phyloP scores from a whole-genome alignment of 1,284 basidiomycete species.

The Athelia psychrophila region DNA sequence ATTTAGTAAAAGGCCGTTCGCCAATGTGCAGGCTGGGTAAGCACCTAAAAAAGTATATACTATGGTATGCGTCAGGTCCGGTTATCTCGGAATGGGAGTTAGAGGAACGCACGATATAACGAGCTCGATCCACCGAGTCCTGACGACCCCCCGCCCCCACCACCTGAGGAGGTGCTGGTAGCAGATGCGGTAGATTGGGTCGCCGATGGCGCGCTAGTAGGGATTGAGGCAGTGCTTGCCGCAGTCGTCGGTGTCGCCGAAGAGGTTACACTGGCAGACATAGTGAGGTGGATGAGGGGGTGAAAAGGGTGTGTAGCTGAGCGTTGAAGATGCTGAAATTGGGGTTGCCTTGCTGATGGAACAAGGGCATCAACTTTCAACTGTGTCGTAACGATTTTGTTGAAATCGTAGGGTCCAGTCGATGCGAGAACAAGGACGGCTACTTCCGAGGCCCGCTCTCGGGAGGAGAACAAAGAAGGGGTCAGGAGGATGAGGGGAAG shows the following conservation, averaged over 20 bases:
- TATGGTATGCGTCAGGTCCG: conserved; percentile 10
- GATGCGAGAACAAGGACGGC: too few species aligned
- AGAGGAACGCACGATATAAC: not conserved
- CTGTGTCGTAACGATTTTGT: too few species aligned
- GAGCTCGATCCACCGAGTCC: not conserved
- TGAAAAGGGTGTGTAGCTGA: too few species aligned
- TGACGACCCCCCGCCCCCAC: not conserved
- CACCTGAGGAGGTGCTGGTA: not conserved
- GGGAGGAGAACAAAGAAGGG: too few species aligned
- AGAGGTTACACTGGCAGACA: not conserved
- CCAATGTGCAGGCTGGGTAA: not conserved
- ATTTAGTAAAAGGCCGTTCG: not conserved
- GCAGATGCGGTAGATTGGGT: too few species aligned
- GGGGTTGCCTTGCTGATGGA: too few species aligned
- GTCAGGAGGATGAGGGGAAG: too few species aligned
- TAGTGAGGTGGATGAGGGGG: too few species aligned
- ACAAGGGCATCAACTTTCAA: too few species aligned
- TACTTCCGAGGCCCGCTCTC: too few species aligned
- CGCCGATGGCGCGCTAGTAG: not conserved
- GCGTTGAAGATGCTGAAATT: too few species aligned
- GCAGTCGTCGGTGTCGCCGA: not conserved
- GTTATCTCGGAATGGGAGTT: not conserved
- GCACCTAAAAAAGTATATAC: conserved; percentile 33
- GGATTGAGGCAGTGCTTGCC: not conserved
- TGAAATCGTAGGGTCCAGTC: too few species aligned